Percentiles rank a stretch among this genome's conserved stretches.
phyloP scores from a whole-genome alignment of 2,329 filamentous ascomycete genomes.

The Trichoderma breve region DNA sequence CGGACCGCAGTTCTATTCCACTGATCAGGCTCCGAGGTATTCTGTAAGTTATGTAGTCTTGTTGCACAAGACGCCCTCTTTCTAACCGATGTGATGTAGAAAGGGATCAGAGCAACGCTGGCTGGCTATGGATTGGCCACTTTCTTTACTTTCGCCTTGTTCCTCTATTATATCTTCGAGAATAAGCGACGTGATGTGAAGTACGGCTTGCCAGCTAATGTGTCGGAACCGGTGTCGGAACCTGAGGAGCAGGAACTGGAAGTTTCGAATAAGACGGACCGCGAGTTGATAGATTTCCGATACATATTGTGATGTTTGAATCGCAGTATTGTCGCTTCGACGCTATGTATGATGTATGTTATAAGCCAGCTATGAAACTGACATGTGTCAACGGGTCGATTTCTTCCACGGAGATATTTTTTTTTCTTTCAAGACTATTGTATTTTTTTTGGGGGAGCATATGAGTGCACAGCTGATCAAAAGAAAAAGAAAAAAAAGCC shows the following conservation, averaged over 20 bases:
- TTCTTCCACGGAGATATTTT: not conserved
- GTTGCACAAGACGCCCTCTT: not conserved
- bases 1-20: slow-evolving; percentile 54
- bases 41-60: slow-evolving; percentile 36
- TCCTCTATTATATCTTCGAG: slow-evolving; percentile 45
- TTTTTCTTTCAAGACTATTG: not conserved
- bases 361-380: not conserved
- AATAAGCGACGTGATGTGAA: slow-evolving; percentile 50
- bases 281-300: not conserved
- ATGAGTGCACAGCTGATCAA: not conserved
- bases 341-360: not conserved
- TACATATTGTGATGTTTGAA: not conserved
- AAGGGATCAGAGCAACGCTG: slow-evolving; percentile 54
- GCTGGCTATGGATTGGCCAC: slow-evolving; percentile 53
- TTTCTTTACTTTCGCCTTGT: slow-evolving; percentile 41
- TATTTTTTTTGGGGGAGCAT: not conserved
- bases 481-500: not conserved
- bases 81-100: slow-evolving; percentile 27
- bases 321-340: not conserved
- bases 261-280: not conserved
- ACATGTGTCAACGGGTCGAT: not conserved
- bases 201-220: not conserved
- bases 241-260: not conserved
- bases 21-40: slow-evolving; percentile 49
- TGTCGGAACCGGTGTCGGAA: not conserved